Conservation (phyloP, 371 early-diverging fungal species). For the Apophysomyces variabilis region DNA sequence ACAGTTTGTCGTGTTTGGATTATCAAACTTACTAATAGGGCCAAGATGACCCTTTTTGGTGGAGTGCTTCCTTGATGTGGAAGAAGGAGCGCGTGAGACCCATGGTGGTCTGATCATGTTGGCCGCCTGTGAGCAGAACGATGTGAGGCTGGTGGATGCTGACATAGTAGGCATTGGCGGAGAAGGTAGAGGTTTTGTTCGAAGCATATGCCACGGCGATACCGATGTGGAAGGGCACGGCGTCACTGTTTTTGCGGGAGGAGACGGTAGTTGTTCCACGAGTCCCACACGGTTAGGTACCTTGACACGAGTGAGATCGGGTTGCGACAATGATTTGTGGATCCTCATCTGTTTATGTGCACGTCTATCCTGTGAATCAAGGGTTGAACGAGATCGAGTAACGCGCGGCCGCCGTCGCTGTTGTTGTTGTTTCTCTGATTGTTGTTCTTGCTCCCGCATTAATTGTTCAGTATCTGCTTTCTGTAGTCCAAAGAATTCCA, state of each 20-base stretch:
- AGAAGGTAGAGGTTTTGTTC: slow-evolving; percentile 1
- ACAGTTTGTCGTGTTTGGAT: slow-evolving; percentile 4
- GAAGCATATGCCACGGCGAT: slow-evolving; percentile 1
- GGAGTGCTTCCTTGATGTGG: neutral
- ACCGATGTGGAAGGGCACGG: neutral
- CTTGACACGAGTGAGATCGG: slow-evolving; percentile 16
- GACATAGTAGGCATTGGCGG: slow-evolving; percentile 14
- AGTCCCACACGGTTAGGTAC: slow-evolving; percentile 9
- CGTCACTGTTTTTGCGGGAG: neutral
- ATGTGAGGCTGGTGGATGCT: slow-evolving; percentile 17
- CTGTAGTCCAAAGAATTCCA: slow-evolving; percentile 38
- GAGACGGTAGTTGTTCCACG: neutral
- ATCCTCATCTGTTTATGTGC: slow-evolving; percentile 10
- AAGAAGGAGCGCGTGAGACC: slow-evolving; percentile 14
- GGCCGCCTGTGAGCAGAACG: slow-evolving; percentile 22
- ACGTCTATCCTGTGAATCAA: neutral
- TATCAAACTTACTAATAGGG: neutral
- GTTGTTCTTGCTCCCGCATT: slow-evolving; percentile 14
- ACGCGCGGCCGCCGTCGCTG: slow-evolving; percentile 10
- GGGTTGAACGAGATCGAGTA: slow-evolving; percentile 4
- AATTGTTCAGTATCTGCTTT: slow-evolving; percentile 27
- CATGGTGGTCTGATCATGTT: slow-evolving; percentile 23
- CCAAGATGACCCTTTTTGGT: slow-evolving; percentile 8
- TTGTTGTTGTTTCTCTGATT: slow-evolving; percentile 5
- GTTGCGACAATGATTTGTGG: slow-evolving; percentile 16